Evolutionary conservation across 345 rosid genomes (phyloP).

Genomic region (Fremontodendron californicum): DNA sequence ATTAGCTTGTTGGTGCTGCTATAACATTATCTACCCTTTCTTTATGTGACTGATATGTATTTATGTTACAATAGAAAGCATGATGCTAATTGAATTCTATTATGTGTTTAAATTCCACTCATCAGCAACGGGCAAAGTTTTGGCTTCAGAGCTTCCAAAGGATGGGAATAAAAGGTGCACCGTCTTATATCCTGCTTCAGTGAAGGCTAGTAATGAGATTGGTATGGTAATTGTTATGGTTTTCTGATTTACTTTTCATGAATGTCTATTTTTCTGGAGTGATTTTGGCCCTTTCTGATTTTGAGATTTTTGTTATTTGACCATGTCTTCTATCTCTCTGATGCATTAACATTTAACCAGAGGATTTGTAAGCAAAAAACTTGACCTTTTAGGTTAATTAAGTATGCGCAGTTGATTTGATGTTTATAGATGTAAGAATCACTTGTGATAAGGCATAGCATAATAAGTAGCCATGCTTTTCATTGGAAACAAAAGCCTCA

Average conservation of each 20-base stretch:
- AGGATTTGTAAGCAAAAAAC: not conserved
- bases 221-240: constrained; percentile 42
- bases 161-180: constrained; percentile 50
- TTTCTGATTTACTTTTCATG: constrained; percentile 3
- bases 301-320: not conserved
- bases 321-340: not conserved
- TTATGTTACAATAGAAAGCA: not conserved
- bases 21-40: not conserved
- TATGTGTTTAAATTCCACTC: not conserved
- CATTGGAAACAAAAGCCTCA: not conserved
- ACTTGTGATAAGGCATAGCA: not conserved
- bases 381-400: not conserved
- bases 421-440: not conserved
- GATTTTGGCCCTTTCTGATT: not conserved
- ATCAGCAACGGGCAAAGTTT: constrained; percentile 86
- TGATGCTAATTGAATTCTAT: not conserved
- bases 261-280: not conserved
- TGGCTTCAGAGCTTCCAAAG: constrained; percentile 93
- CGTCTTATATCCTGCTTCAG: constrained; percentile 94
- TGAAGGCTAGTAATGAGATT: constrained; percentile 83
- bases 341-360: not conserved
- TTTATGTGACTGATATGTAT: not conserved
- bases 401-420: not conserved
- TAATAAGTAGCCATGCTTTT: not conserved
- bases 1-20: not conserved